Conservation (phyloP, 768 basidiomycete genomes). For the Strobilomyces confusus region DNA sequence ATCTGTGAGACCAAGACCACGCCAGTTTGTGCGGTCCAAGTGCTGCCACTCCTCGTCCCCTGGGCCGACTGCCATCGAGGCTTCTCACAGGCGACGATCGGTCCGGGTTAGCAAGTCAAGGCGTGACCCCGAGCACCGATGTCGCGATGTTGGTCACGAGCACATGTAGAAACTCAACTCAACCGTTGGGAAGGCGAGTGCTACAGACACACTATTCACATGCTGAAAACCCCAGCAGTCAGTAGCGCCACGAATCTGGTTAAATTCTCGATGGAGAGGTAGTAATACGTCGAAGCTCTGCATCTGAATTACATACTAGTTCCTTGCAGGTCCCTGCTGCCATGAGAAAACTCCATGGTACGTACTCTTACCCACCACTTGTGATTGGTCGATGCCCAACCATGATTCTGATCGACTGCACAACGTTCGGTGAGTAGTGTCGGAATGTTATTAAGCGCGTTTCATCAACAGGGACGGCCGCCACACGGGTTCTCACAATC, state of each 20-base stretch:
- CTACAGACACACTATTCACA: no score
- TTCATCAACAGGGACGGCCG: neutral
- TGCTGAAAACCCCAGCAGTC: neutral
- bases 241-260: neutral
- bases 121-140: slow-evolving; percentile 1
- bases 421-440: neutral
- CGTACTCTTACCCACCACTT: neutral
- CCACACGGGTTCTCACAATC: neutral
- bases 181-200: no score
- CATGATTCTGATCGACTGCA: neutral
- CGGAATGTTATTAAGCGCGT: neutral
- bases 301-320: neutral
- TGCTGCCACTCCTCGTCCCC: slow-evolving; percentile 58
- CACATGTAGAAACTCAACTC: no score
- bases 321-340: neutral
- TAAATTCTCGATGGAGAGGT: no score
- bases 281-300: no score
- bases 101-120: neutral
- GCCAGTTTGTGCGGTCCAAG: slow-evolving; percentile 55
- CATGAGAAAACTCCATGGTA: neutral
- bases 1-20: slow-evolving; percentile 78
- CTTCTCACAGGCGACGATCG: neutral
- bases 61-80: neutral
- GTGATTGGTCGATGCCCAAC: neutral
- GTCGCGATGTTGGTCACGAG: no score